Conservation (phyloP, 2,329 filamentous ascomycete species). For the Biscogniauxia sp. region DNA sequence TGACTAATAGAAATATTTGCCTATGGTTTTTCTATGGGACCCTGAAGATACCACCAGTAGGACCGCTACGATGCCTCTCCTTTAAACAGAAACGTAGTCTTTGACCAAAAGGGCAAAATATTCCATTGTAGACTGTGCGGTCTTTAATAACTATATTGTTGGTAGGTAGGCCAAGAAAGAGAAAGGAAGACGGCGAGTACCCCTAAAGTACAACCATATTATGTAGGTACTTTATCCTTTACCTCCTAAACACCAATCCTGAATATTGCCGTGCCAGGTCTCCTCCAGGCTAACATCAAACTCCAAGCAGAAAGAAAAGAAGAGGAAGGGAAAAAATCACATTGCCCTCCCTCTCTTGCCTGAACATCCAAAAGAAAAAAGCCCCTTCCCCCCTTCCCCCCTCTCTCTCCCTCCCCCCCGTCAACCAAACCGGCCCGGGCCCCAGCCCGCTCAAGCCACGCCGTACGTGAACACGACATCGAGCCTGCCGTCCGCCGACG, state of each 20-base stretch:
- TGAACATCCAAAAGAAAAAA: neutral
- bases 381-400: neutral
- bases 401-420: neutral
- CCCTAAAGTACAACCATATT: neutral
- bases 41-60: neutral
- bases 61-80: too few relatives aligned
- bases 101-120: too few relatives aligned
- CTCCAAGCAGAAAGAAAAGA: too few relatives aligned
- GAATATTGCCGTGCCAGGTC: neutral
- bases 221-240: too few relatives aligned
- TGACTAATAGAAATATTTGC: neutral
- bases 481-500: conserved; percentile 1
- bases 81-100: too few relatives aligned
- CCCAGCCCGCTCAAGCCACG: neutral
- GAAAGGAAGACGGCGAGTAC: neutral
- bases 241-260: neutral
- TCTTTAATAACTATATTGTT: neutral
- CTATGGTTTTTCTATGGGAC: neutral
- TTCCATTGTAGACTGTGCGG: neutral
- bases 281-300: neutral
- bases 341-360: neutral
- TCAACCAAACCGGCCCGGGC: neutral
- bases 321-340: too few relatives aligned
- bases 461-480: conserved; percentile 3
- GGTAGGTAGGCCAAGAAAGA: too few relatives aligned